These are phyloP conservation scores for Gossypium aridum DNA, from an alignment of 441 rosid genomes.

Conservation along the genomic window DNA sequence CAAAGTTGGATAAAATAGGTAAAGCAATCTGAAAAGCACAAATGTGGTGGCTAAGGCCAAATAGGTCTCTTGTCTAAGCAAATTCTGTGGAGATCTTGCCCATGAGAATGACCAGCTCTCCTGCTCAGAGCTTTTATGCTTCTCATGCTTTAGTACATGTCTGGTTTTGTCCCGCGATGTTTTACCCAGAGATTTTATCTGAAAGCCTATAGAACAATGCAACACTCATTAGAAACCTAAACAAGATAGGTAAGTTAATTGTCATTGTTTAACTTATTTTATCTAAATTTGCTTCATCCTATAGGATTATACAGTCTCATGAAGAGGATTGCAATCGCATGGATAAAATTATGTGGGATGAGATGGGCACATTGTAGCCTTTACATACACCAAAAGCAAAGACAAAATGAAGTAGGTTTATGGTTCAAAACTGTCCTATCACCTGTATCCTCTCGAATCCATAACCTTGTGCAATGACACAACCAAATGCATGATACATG, in stretches of 20 bases:
- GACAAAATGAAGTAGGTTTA: neutral
- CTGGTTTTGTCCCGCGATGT: conserved; percentile 32
- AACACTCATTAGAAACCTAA: conserved; percentile 8
- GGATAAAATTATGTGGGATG: neutral
- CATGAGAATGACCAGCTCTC: conserved; percentile 90
- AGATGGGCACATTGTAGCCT: neutral
- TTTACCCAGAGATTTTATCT: conserved; percentile 34
- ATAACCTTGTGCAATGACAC: neutral
- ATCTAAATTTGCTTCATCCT: neutral
- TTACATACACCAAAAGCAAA: neutral
- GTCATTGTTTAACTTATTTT: neutral
- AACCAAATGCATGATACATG: neutral
- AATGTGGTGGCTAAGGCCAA: conserved; percentile 65
- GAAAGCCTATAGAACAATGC: conserved; percentile 43
- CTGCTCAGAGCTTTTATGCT: conserved; percentile 39
- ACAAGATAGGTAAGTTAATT: neutral
- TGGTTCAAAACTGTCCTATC: neutral
- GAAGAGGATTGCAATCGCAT: neutral
- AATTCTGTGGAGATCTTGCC: conserved; percentile 94
- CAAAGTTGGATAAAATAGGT: conserved; percentile 48
- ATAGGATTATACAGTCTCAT: neutral
- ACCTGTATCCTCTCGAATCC: neutral
- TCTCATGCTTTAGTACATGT: conserved; percentile 34
- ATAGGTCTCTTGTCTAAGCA: conserved; percentile 76
- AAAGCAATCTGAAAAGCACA: conserved; percentile 57